These are phyloP conservation scores for Sordariomycetes sp. DNA, from an alignment of 2,329 filamentous ascomycete species.

Conservation along the genomic window DNA sequence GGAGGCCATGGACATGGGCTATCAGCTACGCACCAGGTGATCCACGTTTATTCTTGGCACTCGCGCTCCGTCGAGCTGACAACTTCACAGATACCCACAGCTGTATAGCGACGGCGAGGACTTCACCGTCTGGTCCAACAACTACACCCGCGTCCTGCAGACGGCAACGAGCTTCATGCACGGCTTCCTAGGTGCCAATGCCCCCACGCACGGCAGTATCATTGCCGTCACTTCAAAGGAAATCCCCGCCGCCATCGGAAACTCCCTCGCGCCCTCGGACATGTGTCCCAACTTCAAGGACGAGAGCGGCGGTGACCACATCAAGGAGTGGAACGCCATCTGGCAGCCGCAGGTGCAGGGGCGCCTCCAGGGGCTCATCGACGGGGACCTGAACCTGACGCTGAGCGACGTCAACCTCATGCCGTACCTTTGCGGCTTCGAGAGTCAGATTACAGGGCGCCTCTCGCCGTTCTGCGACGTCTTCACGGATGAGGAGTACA, in stretches of 20 bases:
- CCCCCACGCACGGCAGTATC: slow-evolving; percentile 37
- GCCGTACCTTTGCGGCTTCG: slow-evolving; percentile 59
- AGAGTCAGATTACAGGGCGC: slow-evolving; percentile 51
- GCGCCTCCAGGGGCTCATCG: slow-evolving; percentile 38
- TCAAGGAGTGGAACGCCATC: slow-evolving; percentile 30
- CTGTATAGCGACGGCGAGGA: slow-evolving; percentile 33
- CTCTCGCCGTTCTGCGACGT: slow-evolving; percentile 49
- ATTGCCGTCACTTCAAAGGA: slow-evolving; percentile 43
- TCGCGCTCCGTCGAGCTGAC: not conserved
- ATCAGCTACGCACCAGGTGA: slow-evolving; percentile 30
- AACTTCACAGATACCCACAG: slow-evolving; percentile 23
- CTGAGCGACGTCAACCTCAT: slow-evolving; percentile 41
- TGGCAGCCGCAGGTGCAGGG: slow-evolving; percentile 39
- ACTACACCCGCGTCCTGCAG: slow-evolving; percentile 50
- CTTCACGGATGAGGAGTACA: slow-evolving; percentile 47
- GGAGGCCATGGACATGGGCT: slow-evolving; percentile 43
- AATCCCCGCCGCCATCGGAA: slow-evolving; percentile 37
- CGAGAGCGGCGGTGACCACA: slow-evolving; percentile 30
- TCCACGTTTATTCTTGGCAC: not conserved
- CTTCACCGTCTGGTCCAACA: slow-evolving; percentile 52
- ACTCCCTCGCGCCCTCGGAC: slow-evolving; percentile 50
- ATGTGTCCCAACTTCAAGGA: slow-evolving; percentile 47
- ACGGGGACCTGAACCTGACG: slow-evolving; percentile 39
- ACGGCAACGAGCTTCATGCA: slow-evolving; percentile 47
- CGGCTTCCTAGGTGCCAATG: slow-evolving; percentile 45